phyloP scores from a whole-genome alignment of 2,329 filamentous ascomycete genomes.

The Botrytis elliptica region DNA sequence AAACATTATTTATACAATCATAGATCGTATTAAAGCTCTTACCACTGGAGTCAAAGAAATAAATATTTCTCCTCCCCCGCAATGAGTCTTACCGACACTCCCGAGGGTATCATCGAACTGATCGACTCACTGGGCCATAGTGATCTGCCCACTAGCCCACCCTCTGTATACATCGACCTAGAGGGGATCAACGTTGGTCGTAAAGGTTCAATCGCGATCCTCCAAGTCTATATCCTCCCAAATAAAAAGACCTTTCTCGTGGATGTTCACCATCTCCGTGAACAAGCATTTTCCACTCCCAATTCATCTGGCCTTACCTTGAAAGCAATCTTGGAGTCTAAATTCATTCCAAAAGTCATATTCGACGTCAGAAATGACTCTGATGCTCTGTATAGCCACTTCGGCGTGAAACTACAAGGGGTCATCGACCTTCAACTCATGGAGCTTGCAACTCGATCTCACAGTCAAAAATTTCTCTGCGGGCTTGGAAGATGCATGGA shows the following conservation, averaged over 20 bases:
- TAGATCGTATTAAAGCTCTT: neutral
- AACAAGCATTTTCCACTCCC: conserved; percentile 40
- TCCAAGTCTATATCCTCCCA: conserved; percentile 41
- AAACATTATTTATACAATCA: neutral
- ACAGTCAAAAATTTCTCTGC: conserved; percentile 32
- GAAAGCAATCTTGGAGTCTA: conserved; percentile 47
- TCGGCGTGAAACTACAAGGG: conserved; percentile 44
- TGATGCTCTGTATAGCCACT: conserved; percentile 52
- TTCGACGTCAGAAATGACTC: conserved; percentile 61
- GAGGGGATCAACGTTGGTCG: conserved; percentile 46
- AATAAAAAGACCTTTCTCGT: conserved; percentile 41
- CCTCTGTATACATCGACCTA: conserved; percentile 46
- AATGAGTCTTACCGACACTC: conserved; percentile 10
- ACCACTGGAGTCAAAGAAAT: neutral
- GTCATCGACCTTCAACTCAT: conserved; percentile 57
- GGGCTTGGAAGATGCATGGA: conserved; percentile 45
- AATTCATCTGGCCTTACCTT: conserved; percentile 35
- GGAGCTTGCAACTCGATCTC: conserved; percentile 46
- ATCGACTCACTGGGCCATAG: conserved; percentile 10
- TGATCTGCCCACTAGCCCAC: conserved; percentile 31
- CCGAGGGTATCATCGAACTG: conserved; percentile 7
- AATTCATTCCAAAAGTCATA: conserved; percentile 49
- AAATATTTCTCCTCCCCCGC: neutral
- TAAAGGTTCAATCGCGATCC: conserved; percentile 44
- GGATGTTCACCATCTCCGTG: conserved; percentile 43